A percentile compares a stretch with the other conserved stretches of the same genome.
phyloP scores from a whole-genome alignment of 169 alveolate species.

The Plasmodium gonderi region DNA sequence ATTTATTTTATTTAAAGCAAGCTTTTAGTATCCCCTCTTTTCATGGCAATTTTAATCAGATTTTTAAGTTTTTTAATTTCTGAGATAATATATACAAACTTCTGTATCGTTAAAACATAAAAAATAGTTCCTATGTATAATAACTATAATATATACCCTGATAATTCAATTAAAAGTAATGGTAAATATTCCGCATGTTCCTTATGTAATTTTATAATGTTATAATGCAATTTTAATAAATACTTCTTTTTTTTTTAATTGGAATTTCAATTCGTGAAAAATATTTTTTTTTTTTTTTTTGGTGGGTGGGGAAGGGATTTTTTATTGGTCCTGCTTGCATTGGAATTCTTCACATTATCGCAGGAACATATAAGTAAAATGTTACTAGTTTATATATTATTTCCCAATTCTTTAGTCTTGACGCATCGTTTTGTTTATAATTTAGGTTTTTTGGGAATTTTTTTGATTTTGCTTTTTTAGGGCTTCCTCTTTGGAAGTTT shows the following conservation, averaged over 20 bases:
- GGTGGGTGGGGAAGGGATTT: no score
- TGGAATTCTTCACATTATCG: background rate
- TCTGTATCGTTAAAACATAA: no score
- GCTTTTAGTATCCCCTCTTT: no score
- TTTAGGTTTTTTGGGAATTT: background rate
- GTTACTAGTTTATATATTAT: background rate
- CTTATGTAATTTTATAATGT: background rate
- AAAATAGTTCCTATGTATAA: background rate
- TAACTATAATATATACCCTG: background rate
- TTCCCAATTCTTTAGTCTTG: background rate
- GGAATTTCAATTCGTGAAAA: background rate
- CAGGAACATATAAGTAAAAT: background rate
- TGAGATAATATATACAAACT: no score
- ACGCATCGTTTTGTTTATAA: background rate
- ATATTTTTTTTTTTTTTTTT: background rate
- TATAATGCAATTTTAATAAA: background rate
- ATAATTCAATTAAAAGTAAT: background rate
- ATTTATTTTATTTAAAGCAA: no score
- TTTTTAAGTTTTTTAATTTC: no score
- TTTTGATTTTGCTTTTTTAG: background rate
- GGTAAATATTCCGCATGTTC: background rate
- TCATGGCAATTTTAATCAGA: no score
- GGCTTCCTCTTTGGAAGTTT: no score
- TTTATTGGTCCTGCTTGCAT: background rate
- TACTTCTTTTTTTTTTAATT: background rate